phyloP scores from a whole-genome alignment of 2,329 filamentous ascomycete species.

The Cryoendolithus antarcticus region DNA sequence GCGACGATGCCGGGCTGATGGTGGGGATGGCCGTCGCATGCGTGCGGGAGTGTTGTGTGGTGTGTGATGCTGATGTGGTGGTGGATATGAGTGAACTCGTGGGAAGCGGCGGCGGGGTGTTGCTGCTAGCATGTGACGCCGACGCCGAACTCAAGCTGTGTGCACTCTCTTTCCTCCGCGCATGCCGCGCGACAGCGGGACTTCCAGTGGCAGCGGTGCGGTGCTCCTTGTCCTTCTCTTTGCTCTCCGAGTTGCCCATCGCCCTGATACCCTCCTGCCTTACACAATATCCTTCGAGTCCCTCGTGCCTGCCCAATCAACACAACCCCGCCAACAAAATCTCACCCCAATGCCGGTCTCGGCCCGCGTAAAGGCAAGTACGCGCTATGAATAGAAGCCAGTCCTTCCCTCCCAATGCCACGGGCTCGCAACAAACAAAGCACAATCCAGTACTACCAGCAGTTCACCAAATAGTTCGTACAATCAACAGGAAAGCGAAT shows the following conservation, averaged over 20 bases:
- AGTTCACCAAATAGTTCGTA: too few species aligned
- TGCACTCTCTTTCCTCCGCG: conserved; percentile 5
- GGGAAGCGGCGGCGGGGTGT: conserved; percentile 4
- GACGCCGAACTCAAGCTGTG: conserved; percentile 1
- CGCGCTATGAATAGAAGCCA: too few species aligned
- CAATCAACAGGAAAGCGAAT: too few species aligned
- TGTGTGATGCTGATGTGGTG: conserved; percentile 8
- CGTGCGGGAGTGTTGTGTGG: conserved; percentile 9
- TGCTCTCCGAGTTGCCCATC: conserved; percentile 8
- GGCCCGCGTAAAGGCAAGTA: too few species aligned
- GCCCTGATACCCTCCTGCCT: background rate
- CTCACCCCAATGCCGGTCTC: too few species aligned
- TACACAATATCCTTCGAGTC: too few species aligned
- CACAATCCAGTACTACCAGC: too few species aligned
- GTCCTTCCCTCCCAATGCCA: too few species aligned
- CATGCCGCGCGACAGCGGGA: conserved; percentile 5
- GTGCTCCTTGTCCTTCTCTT: conserved; percentile 4
- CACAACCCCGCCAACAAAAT: too few species aligned
- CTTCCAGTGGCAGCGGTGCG: conserved; percentile 1
- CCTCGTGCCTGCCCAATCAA: too few species aligned
- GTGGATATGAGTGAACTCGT: conserved; percentile 10
- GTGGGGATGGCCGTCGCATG: conserved; percentile 10
- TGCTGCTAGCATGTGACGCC: conserved; percentile 5
- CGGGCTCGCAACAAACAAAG: too few species aligned
- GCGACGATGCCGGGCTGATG: conserved; percentile 8